These are phyloP conservation scores for Cladophialophora chaetospira DNA, from an alignment of 2,329 filamentous ascomycete species.

Conservation along the genomic window DNA sequence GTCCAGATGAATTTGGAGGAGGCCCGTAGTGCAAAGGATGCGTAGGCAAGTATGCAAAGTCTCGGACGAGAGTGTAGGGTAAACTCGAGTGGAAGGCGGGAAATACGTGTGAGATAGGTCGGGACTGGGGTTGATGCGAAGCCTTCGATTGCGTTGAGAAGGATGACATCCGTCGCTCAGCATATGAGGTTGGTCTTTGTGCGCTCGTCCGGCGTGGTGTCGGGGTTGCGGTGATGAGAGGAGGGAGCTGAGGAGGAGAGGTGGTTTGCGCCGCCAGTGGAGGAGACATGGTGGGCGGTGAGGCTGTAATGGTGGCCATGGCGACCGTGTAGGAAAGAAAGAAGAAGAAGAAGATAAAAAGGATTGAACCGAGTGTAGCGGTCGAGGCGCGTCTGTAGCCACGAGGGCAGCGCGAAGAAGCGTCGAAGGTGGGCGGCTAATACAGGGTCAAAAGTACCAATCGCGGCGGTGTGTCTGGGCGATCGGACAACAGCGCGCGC, in stretches of 20 bases:
- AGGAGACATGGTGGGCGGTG: conserved; percentile 38
- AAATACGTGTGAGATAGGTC: conserved; percentile 78
- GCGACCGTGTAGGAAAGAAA: conserved; percentile 11
- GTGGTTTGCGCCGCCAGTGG: conserved; percentile 34
- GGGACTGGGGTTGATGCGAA: conserved; percentile 61
- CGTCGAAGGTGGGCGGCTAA: conserved; percentile 9
- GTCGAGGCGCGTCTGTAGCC: conserved; percentile 21
- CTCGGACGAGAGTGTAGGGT: conserved; percentile 84
- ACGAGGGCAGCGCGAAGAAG: conserved; percentile 7
- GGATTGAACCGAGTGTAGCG: background rate
- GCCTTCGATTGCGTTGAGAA: conserved; percentile 71
- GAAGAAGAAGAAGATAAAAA: conserved; percentile 5
- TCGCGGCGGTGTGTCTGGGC: conserved; percentile 6
- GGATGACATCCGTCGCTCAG: conserved; percentile 79
- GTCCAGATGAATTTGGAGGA: conserved; percentile 74
- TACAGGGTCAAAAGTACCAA: conserved; percentile 4
- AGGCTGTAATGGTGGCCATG: conserved; percentile 42
- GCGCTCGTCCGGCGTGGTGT: conserved; percentile 60
- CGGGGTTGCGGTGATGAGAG: conserved; percentile 51
- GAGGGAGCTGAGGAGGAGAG: conserved; percentile 48
- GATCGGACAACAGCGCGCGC: conserved; percentile 4
- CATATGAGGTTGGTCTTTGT: conserved; percentile 73
- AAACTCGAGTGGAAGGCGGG: conserved; percentile 83
- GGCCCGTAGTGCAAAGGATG: conserved; percentile 94
- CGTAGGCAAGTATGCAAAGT: conserved; percentile 84